Percentiles rank a stretch among this genome's conserved stretches.
phyloP scores from a whole-genome alignment of 2,329 filamentous ascomycete genomes.

The Talaromyces sp. region DNA sequence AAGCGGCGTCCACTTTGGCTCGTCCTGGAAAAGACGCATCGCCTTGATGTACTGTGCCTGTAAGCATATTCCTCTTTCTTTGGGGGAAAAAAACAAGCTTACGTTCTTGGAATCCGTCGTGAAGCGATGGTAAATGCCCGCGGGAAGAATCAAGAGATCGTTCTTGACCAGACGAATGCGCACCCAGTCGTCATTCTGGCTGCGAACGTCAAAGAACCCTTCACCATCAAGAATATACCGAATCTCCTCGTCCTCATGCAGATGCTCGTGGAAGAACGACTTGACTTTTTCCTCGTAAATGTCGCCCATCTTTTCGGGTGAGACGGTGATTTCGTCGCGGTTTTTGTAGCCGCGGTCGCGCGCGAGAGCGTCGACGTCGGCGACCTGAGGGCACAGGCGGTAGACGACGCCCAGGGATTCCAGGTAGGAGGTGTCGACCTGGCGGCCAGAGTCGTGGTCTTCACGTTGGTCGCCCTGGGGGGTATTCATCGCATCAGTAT shows the following conservation, averaged over 20 bases:
- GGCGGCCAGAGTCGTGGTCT: conserved; percentile 77
- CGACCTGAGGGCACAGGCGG: conserved; percentile 60
- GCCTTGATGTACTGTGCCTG: conserved; percentile 77
- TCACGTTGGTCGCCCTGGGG: conserved; percentile 85
- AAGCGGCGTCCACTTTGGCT: conserved; percentile 95
- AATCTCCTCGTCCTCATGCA: conserved; percentile 99
- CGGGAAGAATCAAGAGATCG: conserved; percentile 88
- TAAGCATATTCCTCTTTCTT: background rate
- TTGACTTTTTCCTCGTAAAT: conserved; percentile 92
- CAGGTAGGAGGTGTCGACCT: conserved; percentile 63
- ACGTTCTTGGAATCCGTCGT: conserved; percentile 91
- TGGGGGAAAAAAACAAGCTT: conserved; percentile 32
- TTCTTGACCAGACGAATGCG: conserved; percentile 77
- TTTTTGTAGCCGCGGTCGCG: conserved; percentile 79
- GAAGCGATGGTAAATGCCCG: conserved; percentile 96
- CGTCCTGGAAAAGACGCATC: conserved; percentile 95
- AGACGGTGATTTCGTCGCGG: conserved; percentile 88
- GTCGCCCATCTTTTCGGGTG: conserved; percentile 76
- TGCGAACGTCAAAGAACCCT: conserved; percentile 91
- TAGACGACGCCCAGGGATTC: conserved; percentile 74
- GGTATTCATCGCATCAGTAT: background rate
- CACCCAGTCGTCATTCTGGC: conserved; percentile 80
- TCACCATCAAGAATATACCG: conserved; percentile 83
- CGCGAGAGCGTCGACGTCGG: conserved; percentile 70
- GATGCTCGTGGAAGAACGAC: conserved; percentile 87